Evolutionary conservation across 176 grass and related monocot genomes (phyloP).

Genomic region (Paspalum vaginatum): DNA sequence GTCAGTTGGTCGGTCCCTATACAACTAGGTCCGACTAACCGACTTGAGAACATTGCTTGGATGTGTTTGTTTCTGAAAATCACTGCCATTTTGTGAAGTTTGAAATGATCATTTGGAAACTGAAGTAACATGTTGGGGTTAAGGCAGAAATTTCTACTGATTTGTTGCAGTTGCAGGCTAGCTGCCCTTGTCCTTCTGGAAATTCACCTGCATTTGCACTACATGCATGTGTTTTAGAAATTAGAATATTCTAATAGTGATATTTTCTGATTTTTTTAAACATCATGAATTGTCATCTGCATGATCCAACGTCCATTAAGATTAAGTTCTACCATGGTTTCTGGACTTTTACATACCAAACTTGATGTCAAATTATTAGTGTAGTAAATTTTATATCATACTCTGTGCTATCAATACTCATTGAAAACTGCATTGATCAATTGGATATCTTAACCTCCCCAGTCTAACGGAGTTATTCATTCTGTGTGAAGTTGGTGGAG

Average conservation of each 20-base stretch:
- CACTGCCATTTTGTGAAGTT: background rate
- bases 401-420: background rate
- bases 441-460: background rate
- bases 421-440: background rate
- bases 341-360: background rate
- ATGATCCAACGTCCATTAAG: background rate
- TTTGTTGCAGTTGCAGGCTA: background rate
- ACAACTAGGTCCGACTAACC: too few relatives aligned
- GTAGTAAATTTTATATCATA: background rate
- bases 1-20: too few relatives aligned
- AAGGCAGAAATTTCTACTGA: conserved; percentile 5
- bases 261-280: background rate
- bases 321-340: background rate
- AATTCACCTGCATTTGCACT: background rate
- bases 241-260: background rate
- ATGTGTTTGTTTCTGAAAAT: background rate
- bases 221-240: background rate
- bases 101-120: conserved; percentile 5
- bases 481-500: conserved; percentile 63
- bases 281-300: background rate
- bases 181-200: background rate
- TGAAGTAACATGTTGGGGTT: background rate
- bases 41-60: background rate
- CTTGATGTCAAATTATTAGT: background rate
- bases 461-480: conserved; percentile 1